Base-by-base conservation (phyloP, 2,329 filamentous ascomycete genomes). In the Botrytis porri region DNA sequence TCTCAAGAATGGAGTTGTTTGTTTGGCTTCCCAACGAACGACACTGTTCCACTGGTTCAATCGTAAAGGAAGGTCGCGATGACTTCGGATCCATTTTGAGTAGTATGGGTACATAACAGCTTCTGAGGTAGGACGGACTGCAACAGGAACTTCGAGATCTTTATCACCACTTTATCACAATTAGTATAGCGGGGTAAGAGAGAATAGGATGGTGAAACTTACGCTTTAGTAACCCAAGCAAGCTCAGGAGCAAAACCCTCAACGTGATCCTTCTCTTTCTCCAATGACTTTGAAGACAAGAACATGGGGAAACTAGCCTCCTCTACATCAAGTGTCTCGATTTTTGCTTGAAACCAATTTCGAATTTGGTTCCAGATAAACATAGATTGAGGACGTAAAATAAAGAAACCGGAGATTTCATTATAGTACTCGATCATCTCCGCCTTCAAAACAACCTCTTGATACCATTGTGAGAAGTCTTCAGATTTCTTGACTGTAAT, bases 231-330 rank as follows among this genome's bases (percentile, higher is more conserved):
- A 41, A 96, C 93, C 93, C 93, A 96, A 73, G 93, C 93, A 77
- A 96, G 88, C 83, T 96, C 93, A 48, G 96, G 95, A 70, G 96
- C 96, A 82, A 99, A 99, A n/a, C 96, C 96, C 83, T 99, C 95
- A 75, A 99, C 93, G 83, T 99, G 96, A 80, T 96, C 93, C 88
- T 98, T 98, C 84, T 98, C 91, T 75, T 81, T 81, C 75, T 82
- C 80, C 32, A 99, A 85, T 59, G 97, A 97, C 84, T 97, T 97
- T 80, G 93, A 87, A 29, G 94, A 97, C 77, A 99, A 89, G 84
- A 98, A 99, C 83, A 99, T 92, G 74, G 96, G 96, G 83, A 99
- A 99, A 83, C 94, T 97, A 81, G 93, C 93, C 86, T 99, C 97
- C 83, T 96, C 93, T 72, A 98, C 95, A 72, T 94, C 95, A 86